phyloP scores from a whole-genome alignment of 2,329 filamentous ascomycete genomes.

The Pseudovirgaria hyperparasitica region DNA sequence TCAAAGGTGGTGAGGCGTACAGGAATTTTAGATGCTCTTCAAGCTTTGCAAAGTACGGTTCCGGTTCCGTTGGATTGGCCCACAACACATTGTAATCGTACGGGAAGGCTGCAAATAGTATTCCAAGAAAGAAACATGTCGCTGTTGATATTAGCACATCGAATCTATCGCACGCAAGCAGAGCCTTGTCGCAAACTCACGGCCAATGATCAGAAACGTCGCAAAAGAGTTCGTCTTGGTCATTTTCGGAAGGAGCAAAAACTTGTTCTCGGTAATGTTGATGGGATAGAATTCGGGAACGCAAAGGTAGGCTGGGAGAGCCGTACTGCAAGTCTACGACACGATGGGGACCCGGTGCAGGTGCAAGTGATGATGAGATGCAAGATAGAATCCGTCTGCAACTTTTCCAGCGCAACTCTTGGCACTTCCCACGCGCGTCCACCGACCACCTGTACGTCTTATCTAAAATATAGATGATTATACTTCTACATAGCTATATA shows the following conservation, averaged over 20 bases:
- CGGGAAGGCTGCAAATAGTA: constrained; percentile 91
- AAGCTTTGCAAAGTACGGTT: constrained; percentile 67
- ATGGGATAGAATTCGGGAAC: neutral
- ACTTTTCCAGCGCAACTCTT: too few species aligned
- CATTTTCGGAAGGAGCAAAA: constrained; percentile 16
- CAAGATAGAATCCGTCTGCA: too few species aligned
- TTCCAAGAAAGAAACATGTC: constrained; percentile 94
- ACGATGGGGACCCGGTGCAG: too few species aligned
- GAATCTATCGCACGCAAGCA: constrained; percentile 3
- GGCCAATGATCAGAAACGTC: constrained; percentile 92
- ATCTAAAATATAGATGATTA: too few species aligned
- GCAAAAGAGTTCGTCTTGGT: constrained; percentile 54
- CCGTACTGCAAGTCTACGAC: too few species aligned
- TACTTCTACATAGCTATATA: too few species aligned
- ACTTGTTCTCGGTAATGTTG: neutral
- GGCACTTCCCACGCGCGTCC: too few species aligned
- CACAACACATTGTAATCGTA: constrained; percentile 91
- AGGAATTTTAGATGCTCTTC: constrained; percentile 86
- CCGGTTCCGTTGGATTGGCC: constrained; percentile 51
- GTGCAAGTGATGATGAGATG: too few species aligned
- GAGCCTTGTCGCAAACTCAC: constrained; percentile 42
- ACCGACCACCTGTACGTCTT: too few species aligned
- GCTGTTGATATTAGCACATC: constrained; percentile 20
- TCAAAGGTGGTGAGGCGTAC: constrained; percentile 81
- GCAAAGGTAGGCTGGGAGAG: too few species aligned